Percentiles rank a stretch among this genome's conserved stretches.
Evolutionary conservation across 352 stramenopile species (phyloP).

Genomic region (Peronospora tabacina): DNA sequence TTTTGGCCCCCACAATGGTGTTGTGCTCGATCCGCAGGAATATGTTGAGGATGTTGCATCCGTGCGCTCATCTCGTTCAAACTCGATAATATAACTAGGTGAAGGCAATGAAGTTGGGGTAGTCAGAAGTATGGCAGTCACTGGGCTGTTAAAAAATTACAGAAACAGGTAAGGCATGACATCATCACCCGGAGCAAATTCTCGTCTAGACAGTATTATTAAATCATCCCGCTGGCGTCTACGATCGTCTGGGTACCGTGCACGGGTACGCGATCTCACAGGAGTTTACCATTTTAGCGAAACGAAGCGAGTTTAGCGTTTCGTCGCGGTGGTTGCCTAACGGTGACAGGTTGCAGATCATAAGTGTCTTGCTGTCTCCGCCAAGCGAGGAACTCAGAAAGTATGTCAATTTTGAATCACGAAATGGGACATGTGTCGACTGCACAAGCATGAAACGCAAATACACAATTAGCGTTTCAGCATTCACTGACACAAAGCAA

Average conservation of each 20-base stretch:
- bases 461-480: conserved; percentile 1
- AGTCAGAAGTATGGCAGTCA: background rate
- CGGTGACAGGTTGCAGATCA: conserved; percentile 88
- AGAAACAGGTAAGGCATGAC: background rate
- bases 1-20: conserved; percentile 1
- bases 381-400: conserved; percentile 79
- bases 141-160: background rate
- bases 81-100: conserved; percentile 26
- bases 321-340: conserved; percentile 67
- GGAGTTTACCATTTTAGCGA: conserved; percentile 84
- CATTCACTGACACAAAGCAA: background rate
- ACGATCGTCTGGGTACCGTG: conserved; percentile 47
- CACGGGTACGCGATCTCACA: conserved; percentile 73
- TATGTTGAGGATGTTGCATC: conserved; percentile 44
- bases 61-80: conserved; percentile 40
- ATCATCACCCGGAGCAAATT: conserved; percentile 5
- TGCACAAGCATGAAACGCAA: conserved; percentile 10
- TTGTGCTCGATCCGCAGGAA: conserved; percentile 30
- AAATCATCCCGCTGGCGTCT: conserved; percentile 8
- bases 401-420: conserved; percentile 86
- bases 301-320: conserved; percentile 80
- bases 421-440: conserved; percentile 77
- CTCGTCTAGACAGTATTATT: conserved; percentile 11
- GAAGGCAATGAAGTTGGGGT: conserved; percentile 5
- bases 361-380: conserved; percentile 84